Evolutionary conservation across 768 basidiomycete genomes (phyloP), one percentile per base, ranked within the genome.

Genomic region (Lactifluus subvellereus): DNA sequence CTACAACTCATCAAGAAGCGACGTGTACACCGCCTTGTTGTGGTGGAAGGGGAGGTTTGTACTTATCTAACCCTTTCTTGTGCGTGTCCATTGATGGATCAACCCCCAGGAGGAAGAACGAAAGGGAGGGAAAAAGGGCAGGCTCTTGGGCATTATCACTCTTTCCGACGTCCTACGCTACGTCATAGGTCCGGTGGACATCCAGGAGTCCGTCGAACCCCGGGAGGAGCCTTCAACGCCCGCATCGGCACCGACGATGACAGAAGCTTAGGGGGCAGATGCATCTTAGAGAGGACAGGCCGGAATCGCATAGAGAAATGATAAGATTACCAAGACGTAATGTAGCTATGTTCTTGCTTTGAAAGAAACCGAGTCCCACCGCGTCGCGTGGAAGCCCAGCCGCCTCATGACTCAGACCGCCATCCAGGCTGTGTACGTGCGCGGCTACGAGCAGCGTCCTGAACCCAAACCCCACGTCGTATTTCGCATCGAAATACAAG

Each of bases 1-100:
- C 81, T 99, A 53, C 86, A 91, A 68, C 83, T 97, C 22, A 91
- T 98, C 72, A 93, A 92, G 75, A 91, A 94, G 73, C 86, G 94
- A 33, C 80, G 97, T 37, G 92, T 97, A 14, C 97, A 99, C 73
- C 85, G 97, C 54, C 77, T 99, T 18, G 94, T 98, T 2, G 94
- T 98, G 2, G 94, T 98, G 16, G 93, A 95, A 77, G 91, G 91
- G 67, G 92, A 93, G 72, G 89, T 88, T 66, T 65, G 81, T 75
- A 14, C 38, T 56, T 48, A 16, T 20, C 16, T 20, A 37, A n/a
- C 30, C 54, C 40, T 54, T 2, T 54, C 1, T 37, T 59, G 27
- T 51, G 40, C 48, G 53, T 55, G 53, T n/a, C 57, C 32, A 43
- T 33, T 49, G 54, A 27, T 62, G 54, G 42, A n/a, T 51, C n/a